Percentiles rank a stretch among this genome's conserved stretches.
Evolutionary conservation across 2,329 filamentous ascomycete genomes (phyloP).

Genomic region (Alternaria novae-zelandiae): DNA sequence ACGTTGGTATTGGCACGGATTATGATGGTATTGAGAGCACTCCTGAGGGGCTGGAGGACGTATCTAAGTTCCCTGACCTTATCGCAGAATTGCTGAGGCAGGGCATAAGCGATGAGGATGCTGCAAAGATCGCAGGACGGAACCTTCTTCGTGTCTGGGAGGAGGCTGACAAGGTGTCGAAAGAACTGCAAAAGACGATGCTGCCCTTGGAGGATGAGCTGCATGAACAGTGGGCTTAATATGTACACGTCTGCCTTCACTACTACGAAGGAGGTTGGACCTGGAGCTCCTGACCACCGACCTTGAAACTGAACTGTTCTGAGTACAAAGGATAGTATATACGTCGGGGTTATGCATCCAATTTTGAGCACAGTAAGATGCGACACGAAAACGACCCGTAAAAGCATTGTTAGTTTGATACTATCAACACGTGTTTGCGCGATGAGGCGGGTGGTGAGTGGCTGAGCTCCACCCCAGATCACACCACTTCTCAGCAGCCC

Average conservation of each 20-base stretch:
- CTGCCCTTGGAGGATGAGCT: slow-evolving; percentile 55
- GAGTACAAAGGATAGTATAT: not conserved
- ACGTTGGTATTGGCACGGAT: slow-evolving; percentile 88
- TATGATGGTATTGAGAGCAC: slow-evolving; percentile 77
- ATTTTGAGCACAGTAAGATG: not conserved
- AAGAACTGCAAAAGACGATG: slow-evolving; percentile 63
- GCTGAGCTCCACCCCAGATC: slow-evolving; percentile 16
- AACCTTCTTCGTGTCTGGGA: slow-evolving; percentile 87
- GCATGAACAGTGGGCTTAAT: slow-evolving; percentile 27
- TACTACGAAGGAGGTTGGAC: not conserved
- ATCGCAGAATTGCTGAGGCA: slow-evolving; percentile 75
- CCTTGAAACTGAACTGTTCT: not conserved
- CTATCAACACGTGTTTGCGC: not conserved
- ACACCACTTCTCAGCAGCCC: slow-evolving; percentile 27
- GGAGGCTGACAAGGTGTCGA: slow-evolving; percentile 75
- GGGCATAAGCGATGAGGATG: slow-evolving; percentile 77
- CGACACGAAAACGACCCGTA: not conserved
- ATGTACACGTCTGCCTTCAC: not conserved
- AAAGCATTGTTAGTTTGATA: not conserved
- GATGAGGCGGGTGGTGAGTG: slow-evolving; percentile 7
- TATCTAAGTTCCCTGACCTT: slow-evolving; percentile 80
- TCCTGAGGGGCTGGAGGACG: slow-evolving; percentile 81
- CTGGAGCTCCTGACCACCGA: not conserved
- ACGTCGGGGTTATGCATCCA: not conserved
- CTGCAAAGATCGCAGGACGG: slow-evolving; percentile 75